Conservation (phyloP, 495 filamentous ascomycete genomes). For the Annulohypoxylon moriforme region DNA sequence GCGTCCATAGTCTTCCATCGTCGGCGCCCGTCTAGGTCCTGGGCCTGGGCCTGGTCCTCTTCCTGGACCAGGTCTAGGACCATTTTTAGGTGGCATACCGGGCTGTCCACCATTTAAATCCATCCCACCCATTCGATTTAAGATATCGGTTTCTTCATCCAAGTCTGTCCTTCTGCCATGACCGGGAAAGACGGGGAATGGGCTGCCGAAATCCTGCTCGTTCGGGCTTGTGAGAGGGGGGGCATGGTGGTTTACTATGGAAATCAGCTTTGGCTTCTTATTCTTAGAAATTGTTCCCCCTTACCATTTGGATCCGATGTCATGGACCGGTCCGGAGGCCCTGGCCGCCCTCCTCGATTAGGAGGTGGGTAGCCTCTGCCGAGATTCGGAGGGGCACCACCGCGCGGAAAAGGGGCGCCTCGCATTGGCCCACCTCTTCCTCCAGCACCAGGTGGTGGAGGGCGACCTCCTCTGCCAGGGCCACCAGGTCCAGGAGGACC, state of each 20-base stretch:
- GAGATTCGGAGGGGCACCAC: slow-evolving; percentile 52
- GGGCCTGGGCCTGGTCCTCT: slow-evolving; percentile 49
- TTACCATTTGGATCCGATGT: slow-evolving; percentile 53
- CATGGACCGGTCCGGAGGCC: slow-evolving; percentile 49
- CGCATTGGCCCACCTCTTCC: slow-evolving; percentile 60
- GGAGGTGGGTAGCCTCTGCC: slow-evolving; percentile 57
- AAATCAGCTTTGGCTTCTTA: slow-evolving; percentile 27
- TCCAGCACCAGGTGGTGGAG: slow-evolving; percentile 50
- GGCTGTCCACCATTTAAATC: slow-evolving; percentile 61
- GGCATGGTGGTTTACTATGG: slow-evolving; percentile 47
- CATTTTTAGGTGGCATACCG: slow-evolving; percentile 32
- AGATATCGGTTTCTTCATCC: slow-evolving; percentile 59
- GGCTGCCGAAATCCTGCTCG: slow-evolving; percentile 69
- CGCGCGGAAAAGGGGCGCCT: slow-evolving; percentile 47
- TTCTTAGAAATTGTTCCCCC: not conserved
- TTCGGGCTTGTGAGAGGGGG: slow-evolving; percentile 56
- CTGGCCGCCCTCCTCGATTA: slow-evolving; percentile 54
- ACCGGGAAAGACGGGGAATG: slow-evolving; percentile 74
- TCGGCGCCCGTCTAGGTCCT: slow-evolving; percentile 50
- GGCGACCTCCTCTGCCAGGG: slow-evolving; percentile 56
- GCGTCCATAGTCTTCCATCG: slow-evolving; percentile 50
- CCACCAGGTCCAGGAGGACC: slow-evolving; percentile 54
- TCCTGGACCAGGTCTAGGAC: slow-evolving; percentile 39
- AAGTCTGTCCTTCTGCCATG: slow-evolving; percentile 59
- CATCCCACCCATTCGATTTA: slow-evolving; percentile 68